Percentiles rank a stretch among this genome's conserved stretches.
These are phyloP conservation scores for Vitis hybrid DNA, from an alignment of 177 flowering plant genomes.

Conservation along the genomic window DNA sequence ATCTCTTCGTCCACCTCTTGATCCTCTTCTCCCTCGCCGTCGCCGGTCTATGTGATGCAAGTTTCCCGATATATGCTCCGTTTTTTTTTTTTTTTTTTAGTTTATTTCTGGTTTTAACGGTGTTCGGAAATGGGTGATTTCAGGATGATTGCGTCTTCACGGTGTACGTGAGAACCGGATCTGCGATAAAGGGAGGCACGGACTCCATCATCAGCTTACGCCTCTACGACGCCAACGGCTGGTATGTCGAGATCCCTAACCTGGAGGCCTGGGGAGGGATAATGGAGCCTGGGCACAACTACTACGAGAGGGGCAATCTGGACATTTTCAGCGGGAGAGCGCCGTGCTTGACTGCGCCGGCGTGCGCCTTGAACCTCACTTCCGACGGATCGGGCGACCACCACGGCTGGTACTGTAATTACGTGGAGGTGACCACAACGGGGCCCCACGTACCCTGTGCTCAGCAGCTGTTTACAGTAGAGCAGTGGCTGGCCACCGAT, in stretches of 20 bases:
- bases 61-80: background rate
- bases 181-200: conserved; percentile 56
- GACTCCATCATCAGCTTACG: conserved; percentile 49
- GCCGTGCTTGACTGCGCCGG: conserved; percentile 37
- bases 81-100: background rate
- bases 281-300: conserved; percentile 51
- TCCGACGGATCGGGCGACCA: conserved; percentile 71
- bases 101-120: background rate
- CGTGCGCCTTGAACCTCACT: conserved; percentile 54
- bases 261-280: conserved; percentile 65
- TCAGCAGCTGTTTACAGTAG: conserved; percentile 58
- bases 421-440: conserved; percentile 76
- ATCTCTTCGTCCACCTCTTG: conserved; percentile 10
- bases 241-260: conserved; percentile 27
- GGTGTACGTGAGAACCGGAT: conserved; percentile 55
- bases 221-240: conserved; percentile 35
- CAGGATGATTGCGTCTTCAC: conserved; percentile 61
- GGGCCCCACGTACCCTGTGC: conserved; percentile 56
- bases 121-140: background rate
- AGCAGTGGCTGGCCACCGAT: conserved; percentile 84
- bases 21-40: conserved; percentile 15
- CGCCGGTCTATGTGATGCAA: conserved; percentile 11
- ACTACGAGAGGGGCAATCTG: conserved; percentile 67
- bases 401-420: conserved; percentile 86
- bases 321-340: conserved; percentile 67